Conservation (phyloP, 192 early-diverging fungal species). For the Piromyces finnis region DNA sequence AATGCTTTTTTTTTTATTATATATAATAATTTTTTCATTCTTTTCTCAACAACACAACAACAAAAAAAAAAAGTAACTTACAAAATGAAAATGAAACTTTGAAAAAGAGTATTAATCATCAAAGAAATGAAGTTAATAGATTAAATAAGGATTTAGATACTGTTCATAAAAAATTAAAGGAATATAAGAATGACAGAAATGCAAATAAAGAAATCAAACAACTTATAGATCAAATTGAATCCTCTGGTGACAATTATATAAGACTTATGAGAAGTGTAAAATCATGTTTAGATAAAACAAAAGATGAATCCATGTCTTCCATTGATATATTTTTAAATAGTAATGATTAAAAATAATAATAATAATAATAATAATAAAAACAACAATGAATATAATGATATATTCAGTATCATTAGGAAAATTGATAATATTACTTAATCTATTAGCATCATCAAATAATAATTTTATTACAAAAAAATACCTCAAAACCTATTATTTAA, state of each 20-base stretch:
- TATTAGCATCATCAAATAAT: too few species aligned
- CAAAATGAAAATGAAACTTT: background rate
- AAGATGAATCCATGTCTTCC: background rate
- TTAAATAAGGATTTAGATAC: background rate
- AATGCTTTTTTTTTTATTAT: too few species aligned
- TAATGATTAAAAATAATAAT: too few species aligned
- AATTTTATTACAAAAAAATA: too few species aligned
- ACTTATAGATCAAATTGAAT: background rate
- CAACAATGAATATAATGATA: too few species aligned
- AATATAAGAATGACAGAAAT: background rate
- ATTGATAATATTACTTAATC: too few species aligned
- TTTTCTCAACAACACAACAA: too few species aligned
- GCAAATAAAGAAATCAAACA: background rate
- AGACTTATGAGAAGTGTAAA: background rate
- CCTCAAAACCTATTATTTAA: too few species aligned
- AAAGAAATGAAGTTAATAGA: background rate
- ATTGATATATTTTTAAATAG: background rate
- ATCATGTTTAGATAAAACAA: background rate
- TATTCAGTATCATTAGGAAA: too few species aligned
- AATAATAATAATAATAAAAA: too few species aligned
- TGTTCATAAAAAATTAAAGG: background rate
- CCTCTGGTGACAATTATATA: background rate
- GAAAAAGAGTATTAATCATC: background rate
- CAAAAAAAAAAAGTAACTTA: background rate
- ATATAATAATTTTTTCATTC: too few species aligned